Evolutionary conservation across 345 rosid genomes (phyloP).

Genomic region (Mallotus nudiflorus): DNA sequence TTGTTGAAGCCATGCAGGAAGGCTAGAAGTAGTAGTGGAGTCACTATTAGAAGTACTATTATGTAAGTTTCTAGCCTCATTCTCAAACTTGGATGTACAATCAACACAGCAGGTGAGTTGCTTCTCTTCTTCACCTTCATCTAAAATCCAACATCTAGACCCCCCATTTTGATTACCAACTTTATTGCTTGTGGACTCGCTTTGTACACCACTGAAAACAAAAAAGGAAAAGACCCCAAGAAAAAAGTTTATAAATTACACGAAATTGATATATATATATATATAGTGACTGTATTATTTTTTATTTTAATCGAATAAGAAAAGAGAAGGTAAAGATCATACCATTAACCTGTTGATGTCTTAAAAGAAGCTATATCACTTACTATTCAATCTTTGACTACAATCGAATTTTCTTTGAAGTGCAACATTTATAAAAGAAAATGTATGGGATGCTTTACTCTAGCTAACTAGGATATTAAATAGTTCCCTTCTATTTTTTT

Average conservation of each 20-base stretch:
- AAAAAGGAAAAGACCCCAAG: background rate
- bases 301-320: too few species aligned
- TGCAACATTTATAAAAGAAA: conserved; percentile 6
- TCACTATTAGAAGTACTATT: conserved; percentile 35
- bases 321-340: too few species aligned
- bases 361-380: too few species aligned
- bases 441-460: background rate
- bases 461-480: too few species aligned
- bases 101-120: conserved; percentile 41
- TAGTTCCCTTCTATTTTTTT: background rate
- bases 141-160: conserved; percentile 35
- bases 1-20: conserved; percentile 36
- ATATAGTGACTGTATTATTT: background rate
- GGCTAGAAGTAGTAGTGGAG: conserved; percentile 27
- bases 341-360: too few species aligned
- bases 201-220: conserved; percentile 36
- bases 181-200: conserved; percentile 44
- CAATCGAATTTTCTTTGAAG: background rate
- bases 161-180: conserved; percentile 39
- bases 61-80: conserved; percentile 26
- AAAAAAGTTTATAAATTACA: background rate
- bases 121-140: conserved; percentile 39
- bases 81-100: conserved; percentile 22
- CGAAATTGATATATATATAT: background rate
- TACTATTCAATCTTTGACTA: too few species aligned